Conservation (phyloP, 1,284 basidiomycete species). For the Ustilago esculenta region DNA sequence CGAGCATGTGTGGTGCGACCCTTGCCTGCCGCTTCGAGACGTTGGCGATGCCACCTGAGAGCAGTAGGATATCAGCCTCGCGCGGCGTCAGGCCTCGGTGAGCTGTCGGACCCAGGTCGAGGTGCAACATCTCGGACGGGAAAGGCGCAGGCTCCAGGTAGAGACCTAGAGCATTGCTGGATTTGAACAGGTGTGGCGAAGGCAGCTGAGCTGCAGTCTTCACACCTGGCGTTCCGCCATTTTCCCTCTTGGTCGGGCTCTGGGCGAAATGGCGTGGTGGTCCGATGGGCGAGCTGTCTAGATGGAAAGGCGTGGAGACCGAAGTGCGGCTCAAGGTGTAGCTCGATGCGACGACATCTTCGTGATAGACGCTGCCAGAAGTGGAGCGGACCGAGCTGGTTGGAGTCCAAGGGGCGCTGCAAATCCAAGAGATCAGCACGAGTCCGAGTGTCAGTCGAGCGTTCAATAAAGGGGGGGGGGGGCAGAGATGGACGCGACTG, state of each 20-base stretch:
- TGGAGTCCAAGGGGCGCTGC: slow-evolving; percentile 18
- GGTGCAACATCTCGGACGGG: slow-evolving; percentile 8
- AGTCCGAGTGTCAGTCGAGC: not conserved
- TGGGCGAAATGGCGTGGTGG: not conserved
- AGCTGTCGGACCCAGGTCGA: not conserved
- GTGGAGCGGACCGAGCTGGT: slow-evolving; percentile 38
- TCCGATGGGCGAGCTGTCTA: slow-evolving; percentile 1
- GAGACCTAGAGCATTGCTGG: slow-evolving; percentile 28
- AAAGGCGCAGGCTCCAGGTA: slow-evolving; percentile 18
- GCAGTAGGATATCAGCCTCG: slow-evolving; percentile 15
- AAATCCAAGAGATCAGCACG: not conserved
- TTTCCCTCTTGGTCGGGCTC: not conserved
- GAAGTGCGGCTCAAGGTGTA: not conserved
- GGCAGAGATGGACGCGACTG: no score
- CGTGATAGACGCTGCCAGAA: not conserved
- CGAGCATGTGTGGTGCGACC: not conserved
- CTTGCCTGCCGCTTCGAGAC: not conserved
- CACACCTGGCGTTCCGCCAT: not conserved
- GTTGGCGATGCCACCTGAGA: not conserved
- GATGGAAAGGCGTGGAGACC: slow-evolving; percentile 1
- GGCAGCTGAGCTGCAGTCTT: not conserved
- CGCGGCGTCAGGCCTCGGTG: slow-evolving; percentile 1
- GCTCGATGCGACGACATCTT: slow-evolving; percentile 1
- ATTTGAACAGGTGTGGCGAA: slow-evolving; percentile 3
- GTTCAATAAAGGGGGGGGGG: no score